phyloP scores from a whole-genome alignment of 2,329 filamentous ascomycete species.

The Diaporthe australafricana region DNA sequence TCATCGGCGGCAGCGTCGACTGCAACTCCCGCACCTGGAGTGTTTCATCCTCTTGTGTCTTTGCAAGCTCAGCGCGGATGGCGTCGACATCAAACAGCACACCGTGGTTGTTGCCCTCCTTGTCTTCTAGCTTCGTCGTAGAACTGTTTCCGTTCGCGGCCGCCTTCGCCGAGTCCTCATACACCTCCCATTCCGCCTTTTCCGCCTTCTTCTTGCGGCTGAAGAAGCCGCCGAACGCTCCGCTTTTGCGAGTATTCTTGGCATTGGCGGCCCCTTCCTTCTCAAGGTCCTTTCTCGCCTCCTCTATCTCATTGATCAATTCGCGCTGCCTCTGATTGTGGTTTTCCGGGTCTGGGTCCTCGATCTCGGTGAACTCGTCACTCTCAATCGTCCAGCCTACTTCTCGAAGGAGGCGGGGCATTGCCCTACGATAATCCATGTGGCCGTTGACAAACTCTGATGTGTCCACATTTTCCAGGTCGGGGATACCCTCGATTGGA shows the following conservation, averaged over 20 bases:
- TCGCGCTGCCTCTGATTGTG: constrained; percentile 89
- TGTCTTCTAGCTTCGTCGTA: constrained; percentile 58
- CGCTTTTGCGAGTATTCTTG: constrained; percentile 48
- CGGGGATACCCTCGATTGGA: constrained; percentile 79
- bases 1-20: constrained; percentile 91
- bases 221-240: constrained; percentile 77
- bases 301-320: constrained; percentile 95
- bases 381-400: constrained; percentile 93
- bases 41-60: constrained; percentile 66
- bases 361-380: constrained; percentile 95
- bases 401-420: constrained; percentile 87
- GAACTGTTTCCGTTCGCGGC: constrained; percentile 43
- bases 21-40: constrained; percentile 82
- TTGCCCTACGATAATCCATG: constrained; percentile 95
- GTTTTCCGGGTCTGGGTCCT: constrained; percentile 96
- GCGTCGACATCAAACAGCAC: constrained; percentile 97
- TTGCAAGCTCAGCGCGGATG: constrained; percentile 86
- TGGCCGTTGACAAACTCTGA: constrained; percentile 89
- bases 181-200: constrained; percentile 61
- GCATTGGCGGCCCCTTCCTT: constrained; percentile 71
- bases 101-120: constrained; percentile 64
- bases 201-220: constrained; percentile 82
- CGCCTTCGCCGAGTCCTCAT: constrained; percentile 36
- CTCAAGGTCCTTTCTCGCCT: constrained; percentile 88
- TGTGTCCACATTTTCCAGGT: constrained; percentile 89